Conservation (phyloP, 2,329 filamentous ascomycete genomes). For the Exophiala lecanii-corni region DNA sequence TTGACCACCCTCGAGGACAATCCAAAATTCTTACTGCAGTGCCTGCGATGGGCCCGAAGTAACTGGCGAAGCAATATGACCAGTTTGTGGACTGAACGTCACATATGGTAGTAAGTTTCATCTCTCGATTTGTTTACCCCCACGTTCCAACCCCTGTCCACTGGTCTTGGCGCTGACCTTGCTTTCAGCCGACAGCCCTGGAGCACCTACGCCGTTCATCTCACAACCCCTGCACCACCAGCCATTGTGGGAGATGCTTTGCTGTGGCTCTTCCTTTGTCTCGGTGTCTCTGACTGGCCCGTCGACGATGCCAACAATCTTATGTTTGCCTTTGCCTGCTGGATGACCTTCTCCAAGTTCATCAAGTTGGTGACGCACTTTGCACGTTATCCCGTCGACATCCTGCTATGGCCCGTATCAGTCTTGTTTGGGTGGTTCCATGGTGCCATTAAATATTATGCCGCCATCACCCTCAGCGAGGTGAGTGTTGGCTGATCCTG, state of each 20-base stretch:
- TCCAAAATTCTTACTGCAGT: conserved; percentile 85
- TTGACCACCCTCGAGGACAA: conserved; percentile 90
- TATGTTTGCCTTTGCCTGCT: conserved; percentile 61
- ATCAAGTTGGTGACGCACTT: conserved; percentile 88
- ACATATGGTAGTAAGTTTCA: conserved; percentile 76
- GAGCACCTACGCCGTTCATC: conserved; percentile 88
- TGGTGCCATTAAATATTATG: conserved; percentile 86
- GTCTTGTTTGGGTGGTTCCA: conserved; percentile 91
- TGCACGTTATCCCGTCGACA: conserved; percentile 73
- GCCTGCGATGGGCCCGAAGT: conserved; percentile 89
- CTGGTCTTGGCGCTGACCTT: conserved; percentile 18
- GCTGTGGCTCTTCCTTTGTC: conserved; percentile 64
- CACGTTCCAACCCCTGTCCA: conserved; percentile 15
- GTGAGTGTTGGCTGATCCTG: conserved; percentile 51
- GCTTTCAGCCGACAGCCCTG: conserved; percentile 73
- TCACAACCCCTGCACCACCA: conserved; percentile 87
- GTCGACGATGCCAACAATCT: conserved; percentile 49
- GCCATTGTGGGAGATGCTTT: conserved; percentile 74
- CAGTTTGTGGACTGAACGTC: conserved; percentile 75
- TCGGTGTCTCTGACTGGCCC: conserved; percentile 61
- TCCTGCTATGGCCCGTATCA: conserved; percentile 76
- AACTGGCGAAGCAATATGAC: conserved; percentile 98
- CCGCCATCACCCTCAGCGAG: conserved; percentile 74
- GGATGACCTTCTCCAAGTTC: conserved; percentile 85
- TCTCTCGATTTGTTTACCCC: not conserved